Evolutionary conservation across 2,329 filamentous ascomycete genomes (phyloP), one percentile per base, ranked within the genome.

Genomic region (Chrysoporthe austroafricana): DNA sequence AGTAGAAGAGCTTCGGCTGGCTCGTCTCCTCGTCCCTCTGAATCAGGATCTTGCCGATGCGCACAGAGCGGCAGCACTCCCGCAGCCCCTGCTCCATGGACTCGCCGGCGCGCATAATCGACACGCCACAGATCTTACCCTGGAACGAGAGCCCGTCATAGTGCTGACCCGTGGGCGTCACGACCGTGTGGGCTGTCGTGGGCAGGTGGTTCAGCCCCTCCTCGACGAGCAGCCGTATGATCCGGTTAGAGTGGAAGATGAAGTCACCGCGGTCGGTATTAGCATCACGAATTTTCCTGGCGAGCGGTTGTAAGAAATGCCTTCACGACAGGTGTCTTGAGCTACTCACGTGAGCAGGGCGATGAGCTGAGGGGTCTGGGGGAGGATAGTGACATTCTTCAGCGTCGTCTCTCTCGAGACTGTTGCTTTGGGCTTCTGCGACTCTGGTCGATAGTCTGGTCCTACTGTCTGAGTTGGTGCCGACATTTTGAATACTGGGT

Each of bases 231-330:
- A 99, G 86, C 43, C 96, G 93, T 78, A 98, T 98, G 78, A 99
- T 98, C 69, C 96, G 90, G 81, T 99, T 99, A 56, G 94, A 97
- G 83, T 98, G 97, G 82, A 99, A 99, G 77, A 99, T 97, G 79
- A 99, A 99, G 80, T 99, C 96, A 70, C 94, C 96, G 68, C 96
- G 91, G 66, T 91, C 88, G 6, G 96, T 99, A 73, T 91, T 87
- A 79, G 92, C 92, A 79, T 97, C 94, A 74, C 96, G 91, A 77
- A 99, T 98, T 87, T 97, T 97, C 71, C 95, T 98, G 66, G 63
- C 70, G n/a, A 69, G 70, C 64, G 67, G 44, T 56, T 60, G 65
- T 70, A 9, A 69, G 57, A 56, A 46, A 52, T 21, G 7, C 36
- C 14, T 42, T n/a, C 8, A 46, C 21, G n/a, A 13, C 36, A 58